phyloP scores from a whole-genome alignment of 805 yeast genomes.

The Sugiyamaella qingdaonensis region DNA sequence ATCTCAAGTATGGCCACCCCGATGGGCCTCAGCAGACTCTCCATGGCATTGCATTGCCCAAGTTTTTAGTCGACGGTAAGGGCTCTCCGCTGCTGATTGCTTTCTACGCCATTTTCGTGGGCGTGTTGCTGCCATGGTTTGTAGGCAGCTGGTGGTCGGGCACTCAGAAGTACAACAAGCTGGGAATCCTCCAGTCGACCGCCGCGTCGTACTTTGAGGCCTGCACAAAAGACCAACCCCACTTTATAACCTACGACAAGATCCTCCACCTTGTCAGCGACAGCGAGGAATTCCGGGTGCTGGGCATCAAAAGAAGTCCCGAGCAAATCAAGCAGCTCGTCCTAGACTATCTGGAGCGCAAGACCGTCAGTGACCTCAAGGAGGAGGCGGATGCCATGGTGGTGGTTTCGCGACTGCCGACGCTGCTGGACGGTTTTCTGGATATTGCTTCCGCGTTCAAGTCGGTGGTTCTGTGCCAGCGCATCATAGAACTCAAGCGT shows the following conservation, averaged over 20 bases:
- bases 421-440: constrained; percentile 63
- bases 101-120: constrained; percentile 67
- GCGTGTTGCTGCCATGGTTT: constrained; percentile 68
- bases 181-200: constrained; percentile 79
- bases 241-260: constrained; percentile 50
- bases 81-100: constrained; percentile 63
- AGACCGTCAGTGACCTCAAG: constrained; percentile 29
- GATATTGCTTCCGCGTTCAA: constrained; percentile 82
- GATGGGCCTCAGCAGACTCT: constrained; percentile 91
- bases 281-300: constrained; percentile 58
- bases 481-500: constrained; percentile 63
- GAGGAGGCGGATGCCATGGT: constrained; percentile 46
- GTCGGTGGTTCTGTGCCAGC: constrained; percentile 57
- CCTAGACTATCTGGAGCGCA: constrained; percentile 55
- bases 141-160: constrained; percentile 91
- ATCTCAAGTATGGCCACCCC: constrained; percentile 88
- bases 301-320: constrained; percentile 36
- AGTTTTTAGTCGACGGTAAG: constrained; percentile 79
- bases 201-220: constrained; percentile 72
- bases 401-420: constrained; percentile 60
- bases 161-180: constrained; percentile 73
- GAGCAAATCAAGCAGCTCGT: constrained; percentile 51
- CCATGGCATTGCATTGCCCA: constrained; percentile 95
- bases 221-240: constrained; percentile 56
- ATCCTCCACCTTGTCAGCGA: constrained; percentile 56